Evolutionary conservation across 2,329 filamentous ascomycete genomes (phyloP), one percentile per base, ranked within the genome.

Genomic region (Talaromyces albobiverticillius): DNA sequence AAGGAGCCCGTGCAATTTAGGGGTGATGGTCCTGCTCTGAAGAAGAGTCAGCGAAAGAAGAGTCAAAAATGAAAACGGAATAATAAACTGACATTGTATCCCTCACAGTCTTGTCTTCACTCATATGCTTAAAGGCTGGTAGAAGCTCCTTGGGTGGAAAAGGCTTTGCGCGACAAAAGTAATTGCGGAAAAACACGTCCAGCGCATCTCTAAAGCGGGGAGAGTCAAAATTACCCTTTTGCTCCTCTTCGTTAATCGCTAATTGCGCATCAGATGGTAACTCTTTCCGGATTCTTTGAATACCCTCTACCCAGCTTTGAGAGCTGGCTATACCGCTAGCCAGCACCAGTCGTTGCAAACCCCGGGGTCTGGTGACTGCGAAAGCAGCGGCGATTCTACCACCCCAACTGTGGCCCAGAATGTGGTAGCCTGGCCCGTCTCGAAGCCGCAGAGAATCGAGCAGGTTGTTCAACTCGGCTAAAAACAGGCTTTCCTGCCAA

Each of bases 91-190:
- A 46, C 42, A 46, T 46, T 29, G 42, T 46, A 16, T 46, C 42
- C 42, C 43, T 7, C 13, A 46, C 25, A 16, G 43, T 31, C 25
- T 46, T 29, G 25, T 46, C 43, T 20, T 46, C 43, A 32, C 43
- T 46, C 43, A 46, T 46, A 46, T 46, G 43, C 25, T 46, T 26
- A 8, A 46, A 46, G 43, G 43, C 43, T 18, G 43, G 43, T 31
- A 46, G n/a, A 46, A 46, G 43, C 43, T 46, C 43, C 25, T 29
- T 31, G 4, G 43, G 43, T 32, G 43, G 43, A 20, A 46, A 46
- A 31, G 43, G 43, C 43, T 32, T 18, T 5, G 42, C 23, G 7
- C 43, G 23, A 46, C 43, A 46, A 7, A 46, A 46, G 43, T 46
- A 46, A 16, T 46, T 46, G 43, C 43, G 43, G 43, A 46, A 46